Evolutionary conservation across 768 basidiomycete species (phyloP), one percentile per base, ranked within the genome.

Genomic region (Pisolithus tinctorius): DNA sequence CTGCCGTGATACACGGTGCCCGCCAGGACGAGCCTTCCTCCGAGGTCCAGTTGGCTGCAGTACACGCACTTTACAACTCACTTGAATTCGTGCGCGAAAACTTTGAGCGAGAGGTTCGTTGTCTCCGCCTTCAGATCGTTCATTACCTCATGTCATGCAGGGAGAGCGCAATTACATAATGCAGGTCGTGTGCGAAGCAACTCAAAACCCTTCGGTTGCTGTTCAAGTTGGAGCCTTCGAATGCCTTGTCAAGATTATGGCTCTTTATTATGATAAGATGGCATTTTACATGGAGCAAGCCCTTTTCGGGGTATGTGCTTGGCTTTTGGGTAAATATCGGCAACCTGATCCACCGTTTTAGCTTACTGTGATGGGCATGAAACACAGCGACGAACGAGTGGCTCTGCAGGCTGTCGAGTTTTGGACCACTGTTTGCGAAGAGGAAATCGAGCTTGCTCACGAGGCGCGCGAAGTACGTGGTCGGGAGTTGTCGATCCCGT

Each of bases 131-230:
- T 38, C 9, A 37, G 25, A 31, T 39, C 42, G 8, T 20, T 44
- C 47, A 29, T 45, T 44, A 31, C 56, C 54, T 38, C 44, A 39
- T 31, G 48, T 34, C 48, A 25, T 53, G 11, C 63, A 98, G 93
- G 96, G 96, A 59, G 96, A 99, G 69, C 83, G 96, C 45, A 99
- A 98, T 71, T 98, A 96, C 73, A 98, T 99, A 69, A 99, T 99
- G 96, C 96, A 99, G 74, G 93, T 98, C 40, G 90, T 98, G 16
- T 99, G 96, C 65, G 96, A 98, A 64, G 95, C 95, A 0, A 98
- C 96, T 0, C 96, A 98, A 68, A 93, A 85, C 59, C 54, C 78
- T 1, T 70, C 83, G 2, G 81, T 87, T 3, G 69, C 77, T 34
- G 93, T 98, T 34, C 95, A 98, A 73, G 88, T 96, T n/a, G 91